phyloP scores from a whole-genome alignment of 2,329 filamentous ascomycete genomes.

The Chaetothyriales sp. region DNA sequence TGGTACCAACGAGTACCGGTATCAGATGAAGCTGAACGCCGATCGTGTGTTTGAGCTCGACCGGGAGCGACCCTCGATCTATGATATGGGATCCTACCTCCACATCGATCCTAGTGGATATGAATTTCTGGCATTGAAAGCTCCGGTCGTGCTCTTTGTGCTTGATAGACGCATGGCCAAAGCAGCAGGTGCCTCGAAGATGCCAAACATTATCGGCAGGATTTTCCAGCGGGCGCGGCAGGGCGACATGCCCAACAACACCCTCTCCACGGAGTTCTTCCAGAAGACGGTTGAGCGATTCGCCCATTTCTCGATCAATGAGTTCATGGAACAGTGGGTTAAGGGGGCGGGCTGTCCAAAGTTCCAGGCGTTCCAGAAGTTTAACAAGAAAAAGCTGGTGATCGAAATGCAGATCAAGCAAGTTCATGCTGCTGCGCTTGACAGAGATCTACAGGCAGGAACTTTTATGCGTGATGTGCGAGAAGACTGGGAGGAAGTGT shows the following conservation, averaged over 20 bases:
- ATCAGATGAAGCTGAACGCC: constrained; percentile 69
- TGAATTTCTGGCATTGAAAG: constrained; percentile 83
- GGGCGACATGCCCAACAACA: constrained; percentile 54
- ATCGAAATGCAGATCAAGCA: constrained; percentile 85
- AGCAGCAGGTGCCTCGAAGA: constrained; percentile 65
- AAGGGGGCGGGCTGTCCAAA: constrained; percentile 74
- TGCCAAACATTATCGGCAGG: constrained; percentile 71
- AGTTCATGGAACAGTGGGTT: constrained; percentile 91
- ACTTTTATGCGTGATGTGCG: constrained; percentile 76
- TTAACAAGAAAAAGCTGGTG: constrained; percentile 94
- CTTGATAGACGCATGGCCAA: constrained; percentile 84
- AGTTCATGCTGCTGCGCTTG: constrained; percentile 45
- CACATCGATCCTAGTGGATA: constrained; percentile 71
- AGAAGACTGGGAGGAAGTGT: constrained; percentile 57
- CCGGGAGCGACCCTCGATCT: constrained; percentile 64
- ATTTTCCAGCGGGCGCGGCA: constrained; percentile 76
- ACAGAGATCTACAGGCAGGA: constrained; percentile 49
- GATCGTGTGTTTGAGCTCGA: constrained; percentile 73
- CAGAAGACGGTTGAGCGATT: constrained; percentile 74
- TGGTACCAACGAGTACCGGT: constrained; percentile 89
- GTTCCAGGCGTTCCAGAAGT: constrained; percentile 72
- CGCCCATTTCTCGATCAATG: constrained; percentile 70
- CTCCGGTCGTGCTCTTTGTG: constrained; percentile 80
- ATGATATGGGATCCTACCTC: constrained; percentile 61
- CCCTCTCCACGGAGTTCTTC: constrained; percentile 63